Percentiles rank a stretch among this genome's conserved stretches.
phyloP scores from a whole-genome alignment of 1,284 basidiomycete genomes.

The Cutaneotrichosporon cavernicola region DNA sequence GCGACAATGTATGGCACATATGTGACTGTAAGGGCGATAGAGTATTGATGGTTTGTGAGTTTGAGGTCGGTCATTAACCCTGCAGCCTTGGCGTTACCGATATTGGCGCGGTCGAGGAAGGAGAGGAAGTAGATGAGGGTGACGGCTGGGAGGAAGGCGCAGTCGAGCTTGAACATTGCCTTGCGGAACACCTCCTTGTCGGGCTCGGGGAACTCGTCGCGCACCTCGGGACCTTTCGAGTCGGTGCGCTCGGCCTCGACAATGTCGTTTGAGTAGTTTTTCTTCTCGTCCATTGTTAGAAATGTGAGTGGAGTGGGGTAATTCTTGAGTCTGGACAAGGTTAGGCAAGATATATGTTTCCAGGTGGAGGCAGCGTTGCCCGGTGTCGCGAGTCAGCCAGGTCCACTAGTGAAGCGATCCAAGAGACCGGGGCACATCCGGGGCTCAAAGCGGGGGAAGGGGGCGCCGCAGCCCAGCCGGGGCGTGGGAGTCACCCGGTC shows the following conservation, averaged over 20 bases:
- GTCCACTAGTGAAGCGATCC: no score
- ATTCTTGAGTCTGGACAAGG: background rate
- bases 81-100: slow-evolving; percentile 61
- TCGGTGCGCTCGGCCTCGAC: background rate
- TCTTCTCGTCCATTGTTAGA: background rate
- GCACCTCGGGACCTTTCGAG: background rate
- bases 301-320: background rate
- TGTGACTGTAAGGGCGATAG: slow-evolving; percentile 35
- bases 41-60: slow-evolving; percentile 35
- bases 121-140: slow-evolving; percentile 48
- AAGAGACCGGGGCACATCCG: no score
- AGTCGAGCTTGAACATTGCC: slow-evolving; percentile 33
- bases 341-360: background rate
- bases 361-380: no score
- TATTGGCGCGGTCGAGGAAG: slow-evolving; percentile 58
- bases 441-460: no score
- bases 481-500: no score
- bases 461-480: no score
- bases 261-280: background rate
- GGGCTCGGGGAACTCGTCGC: background rate
- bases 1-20: slow-evolving; percentile 41
- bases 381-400: no score
- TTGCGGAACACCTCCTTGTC: slow-evolving; percentile 13
- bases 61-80: slow-evolving; percentile 55
- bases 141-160: slow-evolving; percentile 28